Percentiles rank a stretch among this genome's conserved stretches.
Evolutionary conservation across 1,284 basidiomycete genomes (phyloP).

Genomic region (Cutaneotrichosporon cavernicola): DNA sequence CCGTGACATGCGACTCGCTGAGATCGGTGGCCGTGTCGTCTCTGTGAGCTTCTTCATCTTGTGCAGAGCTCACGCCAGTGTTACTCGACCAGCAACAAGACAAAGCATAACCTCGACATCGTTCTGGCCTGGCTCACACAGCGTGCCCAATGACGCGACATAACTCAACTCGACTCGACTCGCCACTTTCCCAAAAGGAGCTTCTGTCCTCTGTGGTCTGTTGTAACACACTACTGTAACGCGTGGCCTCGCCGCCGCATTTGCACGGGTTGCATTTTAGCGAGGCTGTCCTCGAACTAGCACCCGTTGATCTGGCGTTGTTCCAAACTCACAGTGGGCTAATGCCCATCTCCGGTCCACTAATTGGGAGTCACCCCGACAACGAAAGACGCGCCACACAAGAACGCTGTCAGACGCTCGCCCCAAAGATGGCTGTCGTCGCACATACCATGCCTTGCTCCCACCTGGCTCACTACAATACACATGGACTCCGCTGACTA

Average conservation of each 20-base stretch:
- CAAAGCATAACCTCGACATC: constrained; percentile 74
- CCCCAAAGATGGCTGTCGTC: not conserved
- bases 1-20: constrained; percentile 72
- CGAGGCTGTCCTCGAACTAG: not conserved
- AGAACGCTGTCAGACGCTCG: not conserved
- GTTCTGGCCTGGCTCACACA: constrained; percentile 55
- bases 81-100: constrained; percentile 73
- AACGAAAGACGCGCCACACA: not conserved
- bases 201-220: not conserved
- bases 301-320: not conserved
- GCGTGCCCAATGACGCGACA: constrained; percentile 29
- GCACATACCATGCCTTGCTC: not conserved
- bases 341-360: not conserved
- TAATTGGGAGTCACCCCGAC: not conserved
- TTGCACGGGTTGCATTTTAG: not conserved
- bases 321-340: not conserved
- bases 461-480: not conserved
- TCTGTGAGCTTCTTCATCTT: constrained; percentile 62
- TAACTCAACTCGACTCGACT: not conserved
- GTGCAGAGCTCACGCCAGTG: constrained; percentile 25
- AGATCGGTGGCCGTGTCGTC: constrained; percentile 76
- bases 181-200: not conserved
- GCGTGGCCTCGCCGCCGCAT: not conserved
- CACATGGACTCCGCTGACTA: not conserved
- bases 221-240: constrained; percentile 2